phyloP scores from a whole-genome alignment of 192 early-diverging fungal genomes.

The Gryganskiella cystojenkinii region DNA sequence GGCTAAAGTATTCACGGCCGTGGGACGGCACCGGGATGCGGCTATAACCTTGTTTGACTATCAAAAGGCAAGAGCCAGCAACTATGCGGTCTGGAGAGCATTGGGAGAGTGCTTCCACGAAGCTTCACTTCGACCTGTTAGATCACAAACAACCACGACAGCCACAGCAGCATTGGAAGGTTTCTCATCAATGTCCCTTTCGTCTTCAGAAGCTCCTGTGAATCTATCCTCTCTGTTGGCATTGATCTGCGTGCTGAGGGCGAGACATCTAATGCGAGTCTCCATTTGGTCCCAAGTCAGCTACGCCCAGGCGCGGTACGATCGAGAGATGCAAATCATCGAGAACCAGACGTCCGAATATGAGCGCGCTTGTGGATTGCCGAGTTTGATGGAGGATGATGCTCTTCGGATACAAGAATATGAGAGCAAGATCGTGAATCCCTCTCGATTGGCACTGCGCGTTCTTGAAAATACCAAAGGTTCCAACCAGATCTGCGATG shows the following conservation, averaged over 20 bases:
- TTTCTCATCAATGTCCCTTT: not conserved
- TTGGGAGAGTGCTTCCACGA: slow-evolving; percentile 23
- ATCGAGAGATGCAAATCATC: slow-evolving; percentile 19
- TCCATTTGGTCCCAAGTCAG: slow-evolving; percentile 27
- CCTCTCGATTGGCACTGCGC: slow-evolving; percentile 4
- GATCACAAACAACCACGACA: not conserved
- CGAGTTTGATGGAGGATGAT: not conserved
- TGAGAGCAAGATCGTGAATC: slow-evolving; percentile 13
- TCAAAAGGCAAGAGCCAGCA: slow-evolving; percentile 42
- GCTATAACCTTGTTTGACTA: slow-evolving; percentile 15
- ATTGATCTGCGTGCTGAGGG: slow-evolving; percentile 27
- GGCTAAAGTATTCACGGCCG: slow-evolving; percentile 26
- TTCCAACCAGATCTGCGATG: not conserved
- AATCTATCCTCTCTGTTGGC: slow-evolving; percentile 5
- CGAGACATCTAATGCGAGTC: slow-evolving; percentile 29
- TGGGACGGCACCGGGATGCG: slow-evolving; percentile 32
- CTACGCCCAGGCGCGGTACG: slow-evolving; percentile 27
- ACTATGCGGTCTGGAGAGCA: slow-evolving; percentile 36
- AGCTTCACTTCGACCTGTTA: not conserved
- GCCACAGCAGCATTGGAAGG: not conserved
- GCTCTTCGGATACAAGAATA: slow-evolving; percentile 16
- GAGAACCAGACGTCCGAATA: not conserved
- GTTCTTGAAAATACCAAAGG: not conserved
- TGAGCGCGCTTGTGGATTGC: slow-evolving; percentile 10
- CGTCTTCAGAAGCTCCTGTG: not conserved